Percentiles rank a stretch among this genome's conserved stretches.
Evolutionary conservation across 2,329 filamentous ascomycete genomes (phyloP).

Genomic region (Lasiodiplodia theobromae): DNA sequence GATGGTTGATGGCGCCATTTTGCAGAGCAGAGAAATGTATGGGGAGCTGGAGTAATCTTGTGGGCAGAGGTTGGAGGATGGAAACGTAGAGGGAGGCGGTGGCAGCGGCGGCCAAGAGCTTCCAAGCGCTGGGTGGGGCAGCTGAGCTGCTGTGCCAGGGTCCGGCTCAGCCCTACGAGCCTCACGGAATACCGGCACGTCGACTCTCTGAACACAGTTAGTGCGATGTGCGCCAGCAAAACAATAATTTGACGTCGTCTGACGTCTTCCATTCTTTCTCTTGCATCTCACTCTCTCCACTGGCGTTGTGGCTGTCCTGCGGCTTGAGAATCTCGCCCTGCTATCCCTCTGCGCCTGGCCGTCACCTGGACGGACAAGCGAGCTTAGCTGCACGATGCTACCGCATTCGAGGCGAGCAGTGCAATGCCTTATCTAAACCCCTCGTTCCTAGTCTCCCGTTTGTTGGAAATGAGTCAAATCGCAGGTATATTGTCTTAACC

Average conservation of each 20-base stretch:
- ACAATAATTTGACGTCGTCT: constrained; percentile 26
- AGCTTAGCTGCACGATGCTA: not conserved
- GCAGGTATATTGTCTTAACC: not conserved
- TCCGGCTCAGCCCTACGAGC: constrained; percentile 20
- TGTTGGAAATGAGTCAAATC: not conserved
- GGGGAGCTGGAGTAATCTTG: not conserved
- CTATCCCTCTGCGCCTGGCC: not conserved
- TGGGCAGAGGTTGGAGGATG: not conserved
- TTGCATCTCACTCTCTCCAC: not conserved
- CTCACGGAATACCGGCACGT: constrained; percentile 27
- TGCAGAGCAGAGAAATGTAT: not conserved
- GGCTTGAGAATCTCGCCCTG: not conserved
- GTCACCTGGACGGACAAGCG: not conserved
- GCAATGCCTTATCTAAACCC: not conserved
- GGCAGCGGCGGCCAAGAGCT: not conserved
- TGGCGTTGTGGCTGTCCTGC: not conserved
- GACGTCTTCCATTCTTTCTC: not conserved
- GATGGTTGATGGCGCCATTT: constrained; percentile 38
- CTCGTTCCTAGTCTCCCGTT: too few relatives aligned
- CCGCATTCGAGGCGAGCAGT: not conserved
- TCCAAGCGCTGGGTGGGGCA: not conserved
- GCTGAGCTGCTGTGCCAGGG: not conserved
- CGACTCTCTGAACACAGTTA: constrained; percentile 24
- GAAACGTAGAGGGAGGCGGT: not conserved
- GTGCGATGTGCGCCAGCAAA: constrained; percentile 17